Evolutionary conservation across 331 rosid species (phyloP).

Genomic region (Pyracantha coccinea): DNA sequence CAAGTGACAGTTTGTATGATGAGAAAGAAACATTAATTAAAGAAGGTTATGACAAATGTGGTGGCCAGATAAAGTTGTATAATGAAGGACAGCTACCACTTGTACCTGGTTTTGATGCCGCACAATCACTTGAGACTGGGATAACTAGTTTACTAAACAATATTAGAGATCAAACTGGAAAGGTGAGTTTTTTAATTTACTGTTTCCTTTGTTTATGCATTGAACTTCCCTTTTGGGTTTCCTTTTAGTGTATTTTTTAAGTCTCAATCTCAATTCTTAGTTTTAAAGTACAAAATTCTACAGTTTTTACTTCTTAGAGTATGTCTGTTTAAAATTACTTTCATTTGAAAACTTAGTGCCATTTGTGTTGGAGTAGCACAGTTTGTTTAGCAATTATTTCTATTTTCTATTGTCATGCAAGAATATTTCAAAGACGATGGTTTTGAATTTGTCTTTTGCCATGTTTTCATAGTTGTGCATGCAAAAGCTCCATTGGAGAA

Average conservation of each 20-base stretch:
- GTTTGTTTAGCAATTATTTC: not conserved
- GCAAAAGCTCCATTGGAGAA: slow-evolving; percentile 86
- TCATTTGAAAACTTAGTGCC: not conserved
- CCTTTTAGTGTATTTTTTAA: not conserved
- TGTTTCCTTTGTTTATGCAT: not conserved
- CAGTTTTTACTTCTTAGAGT: not conserved
- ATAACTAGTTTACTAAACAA: slow-evolving; percentile 54
- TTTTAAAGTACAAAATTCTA: not conserved
- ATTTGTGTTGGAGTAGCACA: not conserved
- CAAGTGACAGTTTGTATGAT: slow-evolving; percentile 42
- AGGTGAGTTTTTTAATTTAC: slow-evolving; percentile 36
- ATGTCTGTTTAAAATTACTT: not conserved
- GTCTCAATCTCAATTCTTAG: not conserved
- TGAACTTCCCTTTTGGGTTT: not conserved
- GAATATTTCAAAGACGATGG: not conserved
- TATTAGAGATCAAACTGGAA: slow-evolving; percentile 59
- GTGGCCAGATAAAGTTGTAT: slow-evolving; percentile 42
- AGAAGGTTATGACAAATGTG: slow-evolving; percentile 51
- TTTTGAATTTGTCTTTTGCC: not conserved
- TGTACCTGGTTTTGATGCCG: slow-evolving; percentile 89
- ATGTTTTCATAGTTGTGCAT: slow-evolving; percentile 69
- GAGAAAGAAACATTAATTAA: slow-evolving; percentile 51
- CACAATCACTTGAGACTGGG: slow-evolving; percentile 69
- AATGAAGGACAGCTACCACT: slow-evolving; percentile 64
- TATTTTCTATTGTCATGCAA: not conserved